phyloP scores from a whole-genome alignment of 2,329 filamentous ascomycete genomes.

The Metarhizium rileyi region DNA sequence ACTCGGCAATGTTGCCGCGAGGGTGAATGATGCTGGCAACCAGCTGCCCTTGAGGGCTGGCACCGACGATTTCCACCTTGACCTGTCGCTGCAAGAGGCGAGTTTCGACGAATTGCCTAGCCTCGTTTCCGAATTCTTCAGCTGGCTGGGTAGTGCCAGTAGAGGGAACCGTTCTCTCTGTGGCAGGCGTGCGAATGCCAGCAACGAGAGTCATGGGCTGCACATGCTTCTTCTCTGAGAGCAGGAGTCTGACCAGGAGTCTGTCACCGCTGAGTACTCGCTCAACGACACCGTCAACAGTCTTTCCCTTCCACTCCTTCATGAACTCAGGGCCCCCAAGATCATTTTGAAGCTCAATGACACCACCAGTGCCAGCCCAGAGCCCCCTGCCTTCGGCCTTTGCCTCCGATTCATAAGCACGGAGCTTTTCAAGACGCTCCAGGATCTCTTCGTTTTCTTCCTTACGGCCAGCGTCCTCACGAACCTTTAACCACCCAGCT shows the following conservation, averaged over 20 bases:
- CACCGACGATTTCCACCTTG: conserved; percentile 71
- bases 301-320: conserved; percentile 75
- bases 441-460: conserved; percentile 73
- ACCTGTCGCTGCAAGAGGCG: conserved; percentile 80
- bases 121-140: conserved; percentile 84
- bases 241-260: conserved; percentile 70
- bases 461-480: conserved; percentile 87
- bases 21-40: conserved; percentile 82
- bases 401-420: conserved; percentile 67
- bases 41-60: conserved; percentile 85
- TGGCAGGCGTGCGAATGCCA: conserved; percentile 81
- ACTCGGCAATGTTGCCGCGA: conserved; percentile 84
- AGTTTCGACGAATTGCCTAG: conserved; percentile 76
- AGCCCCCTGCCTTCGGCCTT: conserved; percentile 71
- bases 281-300: conserved; percentile 79
- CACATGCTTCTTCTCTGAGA: conserved; percentile 74
- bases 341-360: conserved; percentile 74
- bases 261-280: conserved; percentile 86
- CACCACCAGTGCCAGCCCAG: conserved; percentile 57
- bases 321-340: conserved; percentile 70
- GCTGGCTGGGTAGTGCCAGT: conserved; percentile 74
- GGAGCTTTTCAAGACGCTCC: conserved; percentile 66
- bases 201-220: conserved; percentile 85
- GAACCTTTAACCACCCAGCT: conserved; percentile 85
- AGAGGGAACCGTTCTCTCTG: conserved; percentile 69